Base-by-base conservation (phyloP, 2,329 filamentous ascomycete species). In the Eurotiales sp. region DNA sequence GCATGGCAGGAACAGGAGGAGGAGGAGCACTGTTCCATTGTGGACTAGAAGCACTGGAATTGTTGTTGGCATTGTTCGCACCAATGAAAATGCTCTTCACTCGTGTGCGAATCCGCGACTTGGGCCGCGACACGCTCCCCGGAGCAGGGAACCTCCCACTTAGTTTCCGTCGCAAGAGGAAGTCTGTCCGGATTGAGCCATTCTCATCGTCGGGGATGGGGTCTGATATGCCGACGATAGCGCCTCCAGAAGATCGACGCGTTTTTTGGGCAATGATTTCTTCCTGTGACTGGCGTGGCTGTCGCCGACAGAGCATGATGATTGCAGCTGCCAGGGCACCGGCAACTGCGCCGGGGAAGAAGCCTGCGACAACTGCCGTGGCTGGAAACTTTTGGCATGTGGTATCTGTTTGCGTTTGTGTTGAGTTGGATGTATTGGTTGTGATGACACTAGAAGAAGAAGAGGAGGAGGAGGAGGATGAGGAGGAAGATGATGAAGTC, bases 321-420 rank as follows among this genome's bases (percentile, higher is more conserved):
- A 76, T 57, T 77, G 82, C 30, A 80, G 80, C 61, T 70, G 75
- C 30, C 73, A 85, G 42, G 68, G 68, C 65, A 6, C 74, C 74
- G 23, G 69, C 63, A n/a, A 74, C 47, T 14, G 72, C 59, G 5
- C 74, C 74, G 3, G 74, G 70, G 57, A 76, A 74, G 60, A 77
- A 74, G 15, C 74, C 74, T 8, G 69, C 72, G 27, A 69, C 52
- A 23, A 77, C 59, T 23, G 73, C 74, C 32, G 60, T 64, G 19
- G 58, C 64, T 15, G 75, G 72, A 53, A 73, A 76, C 4, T 64
- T 59, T 22, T 69, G 64, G 40, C 72, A 72, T 29, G 61, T 59
- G 4, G 55, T 48, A 29, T 57, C 42, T 15, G 54, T 36, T 39
- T 53, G 48, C n/a, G 55, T 49, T 39, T 53, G 44, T 32, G 51